A percentile compares a stretch with the other conserved stretches of the same genome.
Evolutionary conservation across 2,329 filamentous ascomycete species (phyloP).

Genomic region (Epichloe elymi): DNA sequence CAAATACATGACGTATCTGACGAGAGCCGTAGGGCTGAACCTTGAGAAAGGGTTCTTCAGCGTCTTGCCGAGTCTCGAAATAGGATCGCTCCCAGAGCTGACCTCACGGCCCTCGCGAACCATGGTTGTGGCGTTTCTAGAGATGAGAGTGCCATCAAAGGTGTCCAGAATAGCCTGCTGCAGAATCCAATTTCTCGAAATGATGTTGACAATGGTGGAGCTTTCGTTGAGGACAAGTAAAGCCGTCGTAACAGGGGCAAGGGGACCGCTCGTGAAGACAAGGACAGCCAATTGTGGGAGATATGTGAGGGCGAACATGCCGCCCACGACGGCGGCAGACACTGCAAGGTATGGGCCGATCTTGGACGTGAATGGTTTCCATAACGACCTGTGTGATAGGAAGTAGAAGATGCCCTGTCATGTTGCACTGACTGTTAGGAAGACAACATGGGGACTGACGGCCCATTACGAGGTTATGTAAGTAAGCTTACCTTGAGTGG

Average conservation of each 20-base stretch:
- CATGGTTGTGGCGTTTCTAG: constrained; percentile 40
- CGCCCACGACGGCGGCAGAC: constrained; percentile 55
- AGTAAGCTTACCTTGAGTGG: constrained; percentile 49
- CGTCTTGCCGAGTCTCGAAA: constrained; percentile 42
- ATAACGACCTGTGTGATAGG: constrained; percentile 38
- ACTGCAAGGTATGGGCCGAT: constrained; percentile 52
- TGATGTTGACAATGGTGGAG: constrained; percentile 40
- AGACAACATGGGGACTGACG: not conserved
- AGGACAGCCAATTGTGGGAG: constrained; percentile 72
- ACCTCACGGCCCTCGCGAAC: constrained; percentile 66
- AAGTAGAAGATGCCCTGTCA: constrained; percentile 47
- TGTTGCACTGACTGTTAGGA: not conserved
- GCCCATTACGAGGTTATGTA: not conserved
- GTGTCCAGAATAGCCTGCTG: constrained; percentile 76
- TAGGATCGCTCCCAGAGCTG: constrained; percentile 45
- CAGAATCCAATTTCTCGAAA: constrained; percentile 60
- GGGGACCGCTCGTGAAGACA: constrained; percentile 70
- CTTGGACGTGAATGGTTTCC: constrained; percentile 44
- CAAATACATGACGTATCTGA: constrained; percentile 73
- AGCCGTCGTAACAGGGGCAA: constrained; percentile 61
- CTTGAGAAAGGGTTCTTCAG: constrained; percentile 44
- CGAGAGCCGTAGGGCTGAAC: constrained; percentile 47
- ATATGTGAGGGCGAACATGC: constrained; percentile 86
- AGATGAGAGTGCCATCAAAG: constrained; percentile 62
- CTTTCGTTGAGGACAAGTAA: constrained; percentile 54